phyloP scores from a whole-genome alignment of 306 rosid species.

The Begonia masoniana region DNA sequence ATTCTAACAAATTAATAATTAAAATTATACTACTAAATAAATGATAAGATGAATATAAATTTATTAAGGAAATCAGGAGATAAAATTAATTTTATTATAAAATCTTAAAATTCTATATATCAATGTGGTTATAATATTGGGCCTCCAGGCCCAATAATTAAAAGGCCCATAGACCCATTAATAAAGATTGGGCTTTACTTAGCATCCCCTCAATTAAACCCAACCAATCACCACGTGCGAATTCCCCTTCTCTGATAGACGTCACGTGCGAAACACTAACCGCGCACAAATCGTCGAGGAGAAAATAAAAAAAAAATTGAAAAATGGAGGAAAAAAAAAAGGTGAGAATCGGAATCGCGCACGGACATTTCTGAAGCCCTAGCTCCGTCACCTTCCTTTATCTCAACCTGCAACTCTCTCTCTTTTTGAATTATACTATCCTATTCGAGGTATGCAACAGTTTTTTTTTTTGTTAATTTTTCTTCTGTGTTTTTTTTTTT shows the following conservation, averaged over 20 bases:
- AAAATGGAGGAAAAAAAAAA: neutral
- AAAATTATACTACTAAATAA: no score
- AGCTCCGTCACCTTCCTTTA: conserved; percentile 1
- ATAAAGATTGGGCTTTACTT: no score
- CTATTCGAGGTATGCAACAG: conserved; percentile 12
- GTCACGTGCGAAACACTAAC: conserved; percentile 4
- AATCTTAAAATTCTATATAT: no score
- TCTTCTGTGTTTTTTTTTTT: neutral
- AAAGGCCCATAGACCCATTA: no score
- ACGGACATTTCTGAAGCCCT: conserved; percentile 16
- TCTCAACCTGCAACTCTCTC: neutral
- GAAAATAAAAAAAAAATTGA: neutral
- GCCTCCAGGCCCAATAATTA: no score
- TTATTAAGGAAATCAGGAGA: no score
- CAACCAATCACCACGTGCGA: neutral
- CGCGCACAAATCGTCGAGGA: neutral
- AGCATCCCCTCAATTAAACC: neutral
- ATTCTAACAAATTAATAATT: no score
- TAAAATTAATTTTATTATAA: no score
- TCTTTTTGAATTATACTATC: neutral
- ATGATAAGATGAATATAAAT: no score
- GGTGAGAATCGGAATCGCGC: neutral
- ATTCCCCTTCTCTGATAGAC: neutral
- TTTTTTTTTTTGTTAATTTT: neutral
- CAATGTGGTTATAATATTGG: no score